Base-by-base conservation (phyloP, 2,329 filamentous ascomycete species). In the Fusarium papillatum region DNA sequence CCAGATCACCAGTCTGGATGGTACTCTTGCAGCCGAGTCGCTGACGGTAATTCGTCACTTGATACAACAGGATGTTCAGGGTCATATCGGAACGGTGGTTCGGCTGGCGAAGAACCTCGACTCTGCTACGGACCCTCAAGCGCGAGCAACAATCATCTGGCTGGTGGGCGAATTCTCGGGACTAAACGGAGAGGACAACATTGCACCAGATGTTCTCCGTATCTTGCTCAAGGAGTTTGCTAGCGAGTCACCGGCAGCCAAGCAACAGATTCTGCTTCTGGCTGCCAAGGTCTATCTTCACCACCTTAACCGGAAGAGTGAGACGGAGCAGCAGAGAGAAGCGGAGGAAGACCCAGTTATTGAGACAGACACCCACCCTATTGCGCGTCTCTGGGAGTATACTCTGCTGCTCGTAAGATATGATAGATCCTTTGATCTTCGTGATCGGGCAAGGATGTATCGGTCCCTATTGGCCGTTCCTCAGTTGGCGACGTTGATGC, bases 231-330 rank as follows among this genome's bases (percentile, higher is more conserved):
- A 95, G 82, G 93, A 93, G 22, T 99, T 98, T 81, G 88, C 92
- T 2, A 92, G 93, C 72, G 97, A 99, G 84, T 92, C 93, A 2
- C 95, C 98, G 81, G 88, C 93, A 34, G 95, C 95, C 16, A 98
- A 98, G 83, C 90, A 95, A 70, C 97, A 99, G 83, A 97, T 98
- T 75, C 89, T 99, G 19, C 88, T 99, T 1, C 89, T 99, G 5
- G 97, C 95, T 9, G 96, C 97, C n/a, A 98, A 98, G 81, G 95
- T 98, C 2, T 98, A 98, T 81, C 89, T 98, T 19, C 95, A 98
- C 80, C 92, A 97, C 81, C 84, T 98, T 46, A 95, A 95, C 80
- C 89, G 90, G 71, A 88, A 91, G 80, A 86, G 87, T 74, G 85
- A 90, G 77, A 73, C 76, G 10, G 82, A 83, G 43, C 82, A 83